These are phyloP conservation scores for Scenedesmus sp. DNA, from an alignment of 163 green algal species.

Conservation along the genomic window DNA sequence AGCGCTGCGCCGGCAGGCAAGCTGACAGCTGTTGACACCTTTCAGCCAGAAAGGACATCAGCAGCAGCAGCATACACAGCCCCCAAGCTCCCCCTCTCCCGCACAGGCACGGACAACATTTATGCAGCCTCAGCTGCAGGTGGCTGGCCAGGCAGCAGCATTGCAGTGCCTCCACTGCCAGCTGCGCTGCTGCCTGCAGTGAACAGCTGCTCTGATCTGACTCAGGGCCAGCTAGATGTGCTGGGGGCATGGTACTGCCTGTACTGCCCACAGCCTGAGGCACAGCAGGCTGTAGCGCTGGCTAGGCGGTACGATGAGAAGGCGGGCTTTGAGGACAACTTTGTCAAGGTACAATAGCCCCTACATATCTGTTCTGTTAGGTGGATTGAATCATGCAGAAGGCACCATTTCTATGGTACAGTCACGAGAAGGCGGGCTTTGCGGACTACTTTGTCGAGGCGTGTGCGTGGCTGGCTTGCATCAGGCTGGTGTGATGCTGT, in stretches of 20 bases:
- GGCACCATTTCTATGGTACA: too few species aligned
- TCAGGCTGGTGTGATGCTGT: neutral
- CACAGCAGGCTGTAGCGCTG: conserved; percentile 4
- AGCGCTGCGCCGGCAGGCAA: neutral
- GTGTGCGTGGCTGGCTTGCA: neutral
- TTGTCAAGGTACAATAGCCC: too few species aligned
- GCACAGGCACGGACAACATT: neutral
- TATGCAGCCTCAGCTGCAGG: neutral
- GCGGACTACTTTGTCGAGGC: too few species aligned
- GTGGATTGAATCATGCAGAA: too few species aligned
- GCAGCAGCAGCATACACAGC: neutral
- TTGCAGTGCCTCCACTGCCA: neutral
- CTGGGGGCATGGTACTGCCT: conserved; percentile 21
- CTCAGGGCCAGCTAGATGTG: conserved; percentile 9
- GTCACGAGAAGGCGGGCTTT: too few species aligned
- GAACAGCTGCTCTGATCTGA: neutral
- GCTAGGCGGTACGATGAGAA: neutral
- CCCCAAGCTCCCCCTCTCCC: neutral
- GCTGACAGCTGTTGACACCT: neutral
- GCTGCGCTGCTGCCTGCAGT: neutral
- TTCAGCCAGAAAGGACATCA: neutral
- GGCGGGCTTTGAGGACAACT: conserved; percentile 50
- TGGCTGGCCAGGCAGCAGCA: neutral
- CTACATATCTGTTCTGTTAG: too few species aligned
- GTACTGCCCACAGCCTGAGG: conserved; percentile 39